phyloP scores from a whole-genome alignment of 23 red algal genomes.

The Gracilaria vermiculophylla region DNA sequence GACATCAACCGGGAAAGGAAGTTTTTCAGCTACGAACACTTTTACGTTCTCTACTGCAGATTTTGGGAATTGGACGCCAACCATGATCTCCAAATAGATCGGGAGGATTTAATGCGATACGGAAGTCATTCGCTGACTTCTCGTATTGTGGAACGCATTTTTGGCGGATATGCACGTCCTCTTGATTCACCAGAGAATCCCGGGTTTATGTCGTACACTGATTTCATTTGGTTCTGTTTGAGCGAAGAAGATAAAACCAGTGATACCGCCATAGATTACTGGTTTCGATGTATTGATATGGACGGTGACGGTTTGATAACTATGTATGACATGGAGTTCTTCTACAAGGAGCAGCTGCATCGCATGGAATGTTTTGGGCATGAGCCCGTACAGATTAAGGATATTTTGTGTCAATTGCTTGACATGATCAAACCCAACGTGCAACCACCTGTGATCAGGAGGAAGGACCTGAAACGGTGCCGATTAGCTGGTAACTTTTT shows the following conservation, averaged over 20 bases:
- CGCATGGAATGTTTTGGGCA: slow-evolving; percentile 99
- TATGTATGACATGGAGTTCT: slow-evolving; percentile 96
- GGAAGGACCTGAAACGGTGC: slow-evolving; percentile 68
- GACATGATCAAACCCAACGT: slow-evolving; percentile 95
- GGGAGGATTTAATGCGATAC: slow-evolving; percentile 96
- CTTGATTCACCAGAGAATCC: slow-evolving; percentile 70
- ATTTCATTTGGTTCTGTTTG: slow-evolving; percentile 99
- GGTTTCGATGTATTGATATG: slow-evolving; percentile 98
- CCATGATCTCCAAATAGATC: slow-evolving; percentile 96
- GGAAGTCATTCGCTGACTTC: slow-evolving; percentile 91
- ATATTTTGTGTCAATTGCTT: slow-evolving; percentile 97
- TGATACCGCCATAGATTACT: slow-evolving; percentile 91
- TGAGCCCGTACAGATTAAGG: slow-evolving; percentile 90
- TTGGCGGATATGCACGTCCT: slow-evolving; percentile 82
- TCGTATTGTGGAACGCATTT: slow-evolving; percentile 96
- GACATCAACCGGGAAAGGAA: slow-evolving; percentile 95
- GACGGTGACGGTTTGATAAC: slow-evolving; percentile 99
- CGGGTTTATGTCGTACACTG: slow-evolving; percentile 94
- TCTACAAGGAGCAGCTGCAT: slow-evolving; percentile 98
- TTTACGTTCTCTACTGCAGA: slow-evolving; percentile 99
- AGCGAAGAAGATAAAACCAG: slow-evolving; percentile 98
- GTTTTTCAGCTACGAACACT: slow-evolving; percentile 99
- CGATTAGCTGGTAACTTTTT: slow-evolving; percentile 88
- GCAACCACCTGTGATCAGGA: slow-evolving; percentile 73
- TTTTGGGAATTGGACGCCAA: slow-evolving; percentile 99